Evolutionary conservation across 805 yeast species (phyloP), one percentile per base, ranked within the genome.

Genomic region (Crinitomyces ghanaensis): DNA sequence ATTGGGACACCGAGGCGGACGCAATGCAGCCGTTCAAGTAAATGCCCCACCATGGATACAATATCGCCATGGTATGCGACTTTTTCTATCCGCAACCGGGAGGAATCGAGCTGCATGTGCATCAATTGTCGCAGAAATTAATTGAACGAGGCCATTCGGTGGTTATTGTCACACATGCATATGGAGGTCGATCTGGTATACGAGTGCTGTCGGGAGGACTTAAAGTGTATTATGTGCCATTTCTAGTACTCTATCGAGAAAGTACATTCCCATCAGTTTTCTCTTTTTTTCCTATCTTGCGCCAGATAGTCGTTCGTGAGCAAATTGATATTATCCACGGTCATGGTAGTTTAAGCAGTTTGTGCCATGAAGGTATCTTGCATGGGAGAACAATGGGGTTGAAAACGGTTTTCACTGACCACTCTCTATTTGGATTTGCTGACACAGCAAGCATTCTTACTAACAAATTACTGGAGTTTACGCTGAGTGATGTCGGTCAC

Each of bases 81-180:
- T 91, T 85, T 64, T 91, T 91, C 70, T 91, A 81, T 58, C 99
- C 99, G 7, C 98, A 91, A 53, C 79, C 96, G 0, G 99, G 99
- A 3, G 99, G 99, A 6, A 93, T 91, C 2, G 99, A 91, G 54
- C 74, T 88, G 41, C 98, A 91, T 53, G 81, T 88, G 12, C 84
- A 83, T 54, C 97, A 91, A 54, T 58, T 91, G 16, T 77, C 97
- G 0, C 59, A 84, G 54, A 73, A 77, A 48, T 68, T 86, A 35
- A 77, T 83, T 6, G 72, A 70, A 14, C 57, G 76, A 25, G 96
- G 95, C 6, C 95, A 86, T 50, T 72, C 81, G 3, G 96, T 88
- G 7, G 59, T 86, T 4, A 72, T 91, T 16, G 68, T 91, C 20
- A 85, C 98, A 6, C 99, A 91, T 55, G 76, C 84, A 14, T 86